Conservation (phyloP, 1,284 basidiomycete genomes). For the Puccinia polysora region DNA sequence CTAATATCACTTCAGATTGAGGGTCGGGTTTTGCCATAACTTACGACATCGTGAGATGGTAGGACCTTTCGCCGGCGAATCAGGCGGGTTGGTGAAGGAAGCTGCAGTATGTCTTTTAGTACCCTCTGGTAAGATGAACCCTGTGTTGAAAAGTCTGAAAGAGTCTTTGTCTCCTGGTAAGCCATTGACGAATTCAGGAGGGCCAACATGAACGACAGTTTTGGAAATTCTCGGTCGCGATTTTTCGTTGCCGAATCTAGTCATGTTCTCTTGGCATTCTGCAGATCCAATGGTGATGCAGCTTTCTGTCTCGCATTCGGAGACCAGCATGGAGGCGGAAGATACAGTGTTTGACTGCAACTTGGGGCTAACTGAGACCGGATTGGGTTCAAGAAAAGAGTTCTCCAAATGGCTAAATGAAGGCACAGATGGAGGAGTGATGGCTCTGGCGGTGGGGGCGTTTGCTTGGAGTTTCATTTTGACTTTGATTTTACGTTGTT, state of each 20-base stretch:
- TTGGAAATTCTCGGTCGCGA: slow-evolving; percentile 17
- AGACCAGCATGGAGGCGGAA: not conserved
- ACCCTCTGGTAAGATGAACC: slow-evolving; percentile 36
- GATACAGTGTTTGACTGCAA: slow-evolving; percentile 20
- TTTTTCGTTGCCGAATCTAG: slow-evolving; percentile 19
- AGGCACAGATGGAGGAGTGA: too few relatives aligned
- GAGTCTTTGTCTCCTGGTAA: slow-evolving; percentile 42
- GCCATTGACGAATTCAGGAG: slow-evolving; percentile 34
- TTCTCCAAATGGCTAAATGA: too few relatives aligned
- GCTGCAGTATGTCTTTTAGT: slow-evolving; percentile 24
- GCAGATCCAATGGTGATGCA: not conserved
- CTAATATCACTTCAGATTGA: not conserved
- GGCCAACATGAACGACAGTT: slow-evolving; percentile 13
- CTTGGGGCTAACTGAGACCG: slow-evolving; percentile 28
- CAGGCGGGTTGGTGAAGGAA: slow-evolving; percentile 14
- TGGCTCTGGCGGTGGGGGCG: too few relatives aligned
- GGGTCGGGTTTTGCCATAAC: not conserved
- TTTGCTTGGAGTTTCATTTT: too few relatives aligned
- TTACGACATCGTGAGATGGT: slow-evolving; percentile 13
- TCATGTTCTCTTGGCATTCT: not conserved
- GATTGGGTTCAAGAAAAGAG: slow-evolving; percentile 1
- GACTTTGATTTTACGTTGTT: slow-evolving; percentile 4
- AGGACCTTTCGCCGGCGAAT: slow-evolving; percentile 3
- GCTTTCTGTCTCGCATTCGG: slow-evolving; percentile 8
- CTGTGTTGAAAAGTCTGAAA: slow-evolving; percentile 43